Evolutionary conservation across 768 basidiomycete species (phyloP), one percentile per base, ranked within the genome.

Genomic region (Lactifluus subvellereus): DNA sequence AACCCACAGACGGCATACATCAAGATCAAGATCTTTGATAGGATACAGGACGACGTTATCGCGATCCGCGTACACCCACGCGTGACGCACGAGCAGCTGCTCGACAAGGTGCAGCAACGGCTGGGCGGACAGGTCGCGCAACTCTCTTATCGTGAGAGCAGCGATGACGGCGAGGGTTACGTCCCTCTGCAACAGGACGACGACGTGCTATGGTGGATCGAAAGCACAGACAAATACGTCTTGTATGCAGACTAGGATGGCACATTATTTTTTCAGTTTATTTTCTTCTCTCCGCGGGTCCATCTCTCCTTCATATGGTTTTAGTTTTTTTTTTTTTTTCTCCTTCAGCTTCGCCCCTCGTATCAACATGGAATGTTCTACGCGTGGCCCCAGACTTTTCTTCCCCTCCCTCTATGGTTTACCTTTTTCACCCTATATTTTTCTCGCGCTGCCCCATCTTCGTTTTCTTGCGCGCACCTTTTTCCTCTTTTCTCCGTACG

Each of bases 21-120:
- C 68, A 99, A 98, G 77, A 97, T 99, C 77, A 99, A 99, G 77
- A 93, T 99, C 50, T 97, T 97, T 73, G 91, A 97, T 76, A 84
- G 91, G 43, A 80, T 88, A 60, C 88, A 93, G 30, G 95, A 98
- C 71, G 97, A 99, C 73, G 78, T 98, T 59, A 94, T 98, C 66
- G 97, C 97, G 4, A 97, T 98, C 60, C 87, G 97, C 14, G 96
- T 98, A 33, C 94, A 96, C 71, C 97, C 97, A 27, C 84, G 82
- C 56, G 94, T 98, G 45, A 85, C 89, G 8, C 88, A 91, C 70
- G 77, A 75, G 10, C 93, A 96, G 70, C 79, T 99, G 64, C 87
- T 97, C 80, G 90, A 86, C 55, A 99, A 98, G 77, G 91, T 98
- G 38, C 86, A 92, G 69, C 82, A 88, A 40, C 84, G 97, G 57